Evolutionary conservation across 2,329 filamentous ascomycete species (phyloP).

Genomic region (Aspergillus brunneoviolaceus): DNA sequence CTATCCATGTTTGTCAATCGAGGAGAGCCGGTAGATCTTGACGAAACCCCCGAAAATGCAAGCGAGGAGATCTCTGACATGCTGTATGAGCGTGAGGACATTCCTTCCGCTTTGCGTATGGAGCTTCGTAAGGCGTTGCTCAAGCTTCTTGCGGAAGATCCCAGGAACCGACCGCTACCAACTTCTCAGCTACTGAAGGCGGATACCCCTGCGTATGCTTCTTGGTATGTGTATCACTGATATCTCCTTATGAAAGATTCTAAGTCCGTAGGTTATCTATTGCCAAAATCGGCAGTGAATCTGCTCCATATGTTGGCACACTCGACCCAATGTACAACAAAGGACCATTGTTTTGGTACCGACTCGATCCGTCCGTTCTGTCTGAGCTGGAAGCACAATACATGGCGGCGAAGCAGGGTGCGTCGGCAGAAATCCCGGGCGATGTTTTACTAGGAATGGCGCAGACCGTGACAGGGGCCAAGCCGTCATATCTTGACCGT

Average conservation of each 20-base stretch:
- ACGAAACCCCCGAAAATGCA: conserved; percentile 12
- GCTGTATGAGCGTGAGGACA: conserved; percentile 17
- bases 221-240: conserved; percentile 19
- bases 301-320: conserved; percentile 17
- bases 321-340: conserved; percentile 30
- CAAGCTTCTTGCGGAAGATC: conserved; percentile 24
- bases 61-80: conserved; percentile 13
- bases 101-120: conserved; percentile 20
- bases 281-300: conserved; percentile 15
- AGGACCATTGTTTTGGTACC: conserved; percentile 30
- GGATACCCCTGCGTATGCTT: conserved; percentile 20
- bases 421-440: conserved; percentile 15
- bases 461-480: conserved; percentile 26
- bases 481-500: conserved; percentile 24
- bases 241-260: not conserved
- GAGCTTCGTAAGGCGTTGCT: conserved; percentile 20
- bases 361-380: conserved; percentile 24
- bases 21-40: conserved; percentile 16
- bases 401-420: conserved; percentile 14
- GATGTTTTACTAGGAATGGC: conserved; percentile 29
- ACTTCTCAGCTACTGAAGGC: conserved; percentile 21
- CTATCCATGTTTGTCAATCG: conserved; percentile 24
- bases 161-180: conserved; percentile 21
- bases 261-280: conserved; percentile 20
- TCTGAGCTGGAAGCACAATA: conserved; percentile 27